Evolutionary conservation across 176 grass and related monocot species (phyloP).

Genomic region (Oryza longistaminata): DNA sequence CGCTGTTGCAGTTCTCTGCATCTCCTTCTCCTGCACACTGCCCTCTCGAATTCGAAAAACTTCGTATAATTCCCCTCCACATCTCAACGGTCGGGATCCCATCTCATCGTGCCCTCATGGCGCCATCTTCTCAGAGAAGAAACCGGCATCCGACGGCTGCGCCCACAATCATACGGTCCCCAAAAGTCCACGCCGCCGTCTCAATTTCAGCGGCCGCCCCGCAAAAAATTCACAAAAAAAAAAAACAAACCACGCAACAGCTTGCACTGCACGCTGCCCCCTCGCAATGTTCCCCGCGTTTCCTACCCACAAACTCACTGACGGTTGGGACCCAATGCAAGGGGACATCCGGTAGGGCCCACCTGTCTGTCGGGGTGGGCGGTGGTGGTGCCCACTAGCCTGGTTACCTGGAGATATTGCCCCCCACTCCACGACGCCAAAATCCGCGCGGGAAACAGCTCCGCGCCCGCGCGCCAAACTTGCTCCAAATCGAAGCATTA

Average conservation of each 20-base stretch:
- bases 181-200: slow-evolving; percentile 17
- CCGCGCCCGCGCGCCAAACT: slow-evolving; percentile 38
- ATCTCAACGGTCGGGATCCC: not conserved
- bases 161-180: not conserved
- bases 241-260: not conserved
- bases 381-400: too few species aligned
- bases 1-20: too few species aligned
- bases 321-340: not conserved
- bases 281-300: too few species aligned
- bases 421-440: slow-evolving; percentile 20
- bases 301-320: too few species aligned
- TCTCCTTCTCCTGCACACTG: not conserved
- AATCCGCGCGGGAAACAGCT: slow-evolving; percentile 44
- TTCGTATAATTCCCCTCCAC: too few species aligned
- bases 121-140: slow-evolving; percentile 16
- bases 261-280: slow-evolving; percentile 1
- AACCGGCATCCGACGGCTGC: not conserved
- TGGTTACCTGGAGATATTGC: not conserved
- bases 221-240: not conserved
- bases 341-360: not conserved
- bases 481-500: slow-evolving; percentile 4
- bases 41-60: not conserved
- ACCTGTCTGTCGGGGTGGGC: not conserved
- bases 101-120: not conserved
- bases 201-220: not conserved